Percentiles rank a stretch among this genome's conserved stretches.
Evolutionary conservation across 306 rosid species (phyloP).

Genomic region (Cucumis cinereus): DNA sequence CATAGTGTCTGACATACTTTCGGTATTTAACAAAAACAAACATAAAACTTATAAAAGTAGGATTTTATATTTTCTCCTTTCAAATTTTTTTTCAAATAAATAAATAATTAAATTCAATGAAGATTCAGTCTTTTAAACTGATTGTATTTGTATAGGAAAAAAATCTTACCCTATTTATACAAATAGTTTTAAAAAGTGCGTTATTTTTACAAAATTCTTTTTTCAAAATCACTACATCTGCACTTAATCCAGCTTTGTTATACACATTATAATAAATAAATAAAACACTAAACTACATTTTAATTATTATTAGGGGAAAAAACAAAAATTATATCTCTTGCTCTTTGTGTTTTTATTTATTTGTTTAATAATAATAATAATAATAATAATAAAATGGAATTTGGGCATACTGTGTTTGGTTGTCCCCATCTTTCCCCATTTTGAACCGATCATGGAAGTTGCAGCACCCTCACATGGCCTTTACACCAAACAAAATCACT

Average conservation of each 20-base stretch:
- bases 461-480: constrained; percentile 4
- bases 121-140: no score
- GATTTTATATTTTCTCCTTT: neutral
- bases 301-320: neutral
- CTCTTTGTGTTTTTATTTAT: neutral
- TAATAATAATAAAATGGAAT: no score
- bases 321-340: neutral
- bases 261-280: neutral
- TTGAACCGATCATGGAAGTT: neutral
- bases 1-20: neutral
- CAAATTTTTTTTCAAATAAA: neutral
- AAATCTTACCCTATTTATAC: no score
- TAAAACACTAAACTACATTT: neutral
- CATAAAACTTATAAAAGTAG: neutral
- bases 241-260: neutral
- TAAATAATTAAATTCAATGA: no score
- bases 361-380: neutral
- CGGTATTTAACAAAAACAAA: neutral
- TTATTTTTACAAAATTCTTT: no score
- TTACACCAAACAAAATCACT: neutral
- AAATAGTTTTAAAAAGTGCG: no score
- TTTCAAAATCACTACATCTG: no score
- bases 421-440: neutral
- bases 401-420: neutral
- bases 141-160: no score